Percentiles rank a stretch among this genome's conserved stretches.
Evolutionary conservation across 345 rosid species (phyloP).

Genomic region (Punica granatum): DNA sequence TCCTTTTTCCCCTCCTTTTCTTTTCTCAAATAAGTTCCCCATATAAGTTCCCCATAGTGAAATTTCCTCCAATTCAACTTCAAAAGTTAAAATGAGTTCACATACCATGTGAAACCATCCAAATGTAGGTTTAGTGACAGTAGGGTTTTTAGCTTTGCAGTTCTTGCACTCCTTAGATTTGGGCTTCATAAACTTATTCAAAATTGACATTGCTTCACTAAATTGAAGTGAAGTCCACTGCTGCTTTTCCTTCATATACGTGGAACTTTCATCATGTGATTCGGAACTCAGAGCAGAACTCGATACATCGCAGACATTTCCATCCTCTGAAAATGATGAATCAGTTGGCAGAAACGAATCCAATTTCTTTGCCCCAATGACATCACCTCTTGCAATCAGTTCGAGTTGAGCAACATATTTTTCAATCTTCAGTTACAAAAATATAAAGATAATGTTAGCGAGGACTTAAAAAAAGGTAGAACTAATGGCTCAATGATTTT

Average conservation of each 20-base stretch:
- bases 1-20: neutral
- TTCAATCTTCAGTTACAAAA: constrained; percentile 41
- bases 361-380: constrained; percentile 58
- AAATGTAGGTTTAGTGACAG: constrained; percentile 50
- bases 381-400: constrained; percentile 72
- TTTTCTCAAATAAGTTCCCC: no score
- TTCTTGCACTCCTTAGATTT: constrained; percentile 31
- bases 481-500: no score
- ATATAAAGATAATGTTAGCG: neutral
- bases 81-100: constrained; percentile 5
- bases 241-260: constrained; percentile 19
- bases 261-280: constrained; percentile 16
- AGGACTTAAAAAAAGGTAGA: no score
- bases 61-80: neutral
- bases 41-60: neutral
- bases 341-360: constrained; percentile 22
- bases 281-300: constrained; percentile 26
- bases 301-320: constrained; percentile 36
- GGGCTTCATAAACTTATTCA: constrained; percentile 45
- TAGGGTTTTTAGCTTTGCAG: constrained; percentile 34
- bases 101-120: constrained; percentile 82
- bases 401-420: constrained; percentile 50
- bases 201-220: constrained; percentile 43
- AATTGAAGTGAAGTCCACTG: constrained; percentile 89
- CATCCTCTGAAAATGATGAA: constrained; percentile 25